Conservation (phyloP, 495 filamentous ascomycete genomes). For the Sabuloglossum arenarium region DNA sequence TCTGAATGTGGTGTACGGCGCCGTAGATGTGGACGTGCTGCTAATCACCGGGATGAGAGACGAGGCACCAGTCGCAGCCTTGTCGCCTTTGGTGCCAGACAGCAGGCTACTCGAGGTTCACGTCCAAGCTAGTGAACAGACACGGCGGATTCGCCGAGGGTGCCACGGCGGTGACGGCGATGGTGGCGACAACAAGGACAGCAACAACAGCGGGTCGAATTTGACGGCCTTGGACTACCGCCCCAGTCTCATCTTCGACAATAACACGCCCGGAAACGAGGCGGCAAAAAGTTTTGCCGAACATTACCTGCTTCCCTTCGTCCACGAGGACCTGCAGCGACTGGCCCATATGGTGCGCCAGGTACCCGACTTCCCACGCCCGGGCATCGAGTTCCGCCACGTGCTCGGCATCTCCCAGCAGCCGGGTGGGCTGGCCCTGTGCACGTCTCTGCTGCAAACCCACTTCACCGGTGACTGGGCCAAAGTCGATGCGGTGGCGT, state of each 20-base stretch:
- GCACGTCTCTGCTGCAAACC: slow-evolving; percentile 28
- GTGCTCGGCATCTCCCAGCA: slow-evolving; percentile 36
- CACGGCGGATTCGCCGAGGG: slow-evolving; percentile 22
- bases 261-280: slow-evolving; percentile 22
- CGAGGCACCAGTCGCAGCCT: slow-evolving; percentile 31
- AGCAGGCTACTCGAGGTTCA: slow-evolving; percentile 33
- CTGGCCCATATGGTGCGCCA: slow-evolving; percentile 30
- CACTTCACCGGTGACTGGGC: slow-evolving; percentile 30
- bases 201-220: slow-evolving; percentile 14
- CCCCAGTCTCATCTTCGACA: slow-evolving; percentile 31
- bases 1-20: slow-evolving; percentile 22
- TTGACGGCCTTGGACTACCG: slow-evolving; percentile 17
- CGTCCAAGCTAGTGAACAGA: slow-evolving; percentile 25
- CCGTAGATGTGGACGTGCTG: slow-evolving; percentile 30
- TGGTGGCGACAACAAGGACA: slow-evolving; percentile 13
- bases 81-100: slow-evolving; percentile 34
- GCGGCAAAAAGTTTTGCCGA: slow-evolving; percentile 23
- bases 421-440: slow-evolving; percentile 29
- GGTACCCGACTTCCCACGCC: slow-evolving; percentile 30
- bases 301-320: slow-evolving; percentile 26
- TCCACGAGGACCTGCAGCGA: slow-evolving; percentile 27
- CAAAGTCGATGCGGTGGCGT: slow-evolving; percentile 24
- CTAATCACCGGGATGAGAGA: slow-evolving; percentile 49
- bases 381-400: slow-evolving; percentile 33
- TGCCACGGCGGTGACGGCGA: slow-evolving; percentile 10